These are phyloP conservation scores for Cyberlindnera suaveolens DNA, from an alignment of 805 yeast species.

Conservation along the genomic window DNA sequence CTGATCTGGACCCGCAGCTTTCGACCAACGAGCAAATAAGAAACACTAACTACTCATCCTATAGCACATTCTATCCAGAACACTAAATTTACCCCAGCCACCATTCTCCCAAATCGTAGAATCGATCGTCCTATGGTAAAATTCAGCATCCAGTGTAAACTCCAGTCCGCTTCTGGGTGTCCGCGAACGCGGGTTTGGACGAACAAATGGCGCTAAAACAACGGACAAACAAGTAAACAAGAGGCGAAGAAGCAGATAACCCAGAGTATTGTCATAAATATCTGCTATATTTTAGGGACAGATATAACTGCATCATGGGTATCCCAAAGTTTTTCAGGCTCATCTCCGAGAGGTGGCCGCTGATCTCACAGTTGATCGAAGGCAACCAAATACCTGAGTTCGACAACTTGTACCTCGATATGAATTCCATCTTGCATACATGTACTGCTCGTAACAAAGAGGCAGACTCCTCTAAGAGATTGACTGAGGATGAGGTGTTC, in stretches of 20 bases:
- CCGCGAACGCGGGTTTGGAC: no score
- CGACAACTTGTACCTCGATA: constrained; percentile 91
- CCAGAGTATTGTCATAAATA: no score
- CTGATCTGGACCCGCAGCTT: not conserved
- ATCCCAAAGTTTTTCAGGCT: constrained; percentile 95
- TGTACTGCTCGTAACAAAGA: constrained; percentile 81
- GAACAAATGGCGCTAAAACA: no score
- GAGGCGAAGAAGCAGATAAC: no score
- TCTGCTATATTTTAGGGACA: not conserved
- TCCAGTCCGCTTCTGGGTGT: no score
- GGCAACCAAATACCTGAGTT: constrained; percentile 85
- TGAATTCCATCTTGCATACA: constrained; percentile 93
- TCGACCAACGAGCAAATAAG: not conserved
- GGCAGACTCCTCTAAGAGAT: constrained; percentile 52
- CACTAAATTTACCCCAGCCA: no score
- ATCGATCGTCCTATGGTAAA: no score
- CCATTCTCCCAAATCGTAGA: no score
- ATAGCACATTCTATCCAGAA: not conserved
- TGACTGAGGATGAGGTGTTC: constrained; percentile 88
- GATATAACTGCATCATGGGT: constrained; percentile 43
- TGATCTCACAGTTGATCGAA: constrained; percentile 80
- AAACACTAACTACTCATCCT: not conserved
- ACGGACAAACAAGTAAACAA: no score
- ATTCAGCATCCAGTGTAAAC: no score
- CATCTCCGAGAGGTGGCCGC: constrained; percentile 98